Conservation (phyloP, 805 yeast genomes). For the Hanseniaspora singularis region DNA sequence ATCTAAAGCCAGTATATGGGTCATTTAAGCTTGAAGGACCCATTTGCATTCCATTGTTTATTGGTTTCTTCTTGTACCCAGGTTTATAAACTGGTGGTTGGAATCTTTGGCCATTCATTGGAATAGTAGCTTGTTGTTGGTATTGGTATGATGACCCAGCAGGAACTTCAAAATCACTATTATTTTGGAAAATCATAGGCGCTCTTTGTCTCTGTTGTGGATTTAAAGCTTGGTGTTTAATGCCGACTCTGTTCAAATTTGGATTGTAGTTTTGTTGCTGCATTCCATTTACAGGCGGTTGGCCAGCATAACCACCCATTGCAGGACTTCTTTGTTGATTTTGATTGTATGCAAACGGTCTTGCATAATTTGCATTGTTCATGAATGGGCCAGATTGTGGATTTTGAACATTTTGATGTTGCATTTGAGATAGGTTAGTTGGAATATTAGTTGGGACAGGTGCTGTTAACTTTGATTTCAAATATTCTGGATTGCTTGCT, state of each 20-base stretch:
- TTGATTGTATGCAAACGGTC: neutral
- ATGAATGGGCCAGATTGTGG: neutral
- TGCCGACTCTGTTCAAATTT: conserved; percentile 4
- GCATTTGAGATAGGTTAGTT: conserved; percentile 15
- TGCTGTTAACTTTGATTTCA: conserved; percentile 17
- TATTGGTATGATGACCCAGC: conserved; percentile 9
- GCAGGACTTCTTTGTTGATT: conserved; percentile 9
- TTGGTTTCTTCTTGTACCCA: conserved; percentile 31
- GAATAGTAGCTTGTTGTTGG: conserved; percentile 10
- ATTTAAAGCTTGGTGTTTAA: conserved; percentile 6
- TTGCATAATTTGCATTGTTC: neutral
- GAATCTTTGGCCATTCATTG: conserved; percentile 8
- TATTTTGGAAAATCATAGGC: conserved; percentile 35
- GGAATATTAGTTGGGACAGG: conserved; percentile 10
- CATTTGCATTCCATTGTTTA: conserved; percentile 21
- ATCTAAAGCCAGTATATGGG: conserved; percentile 12
- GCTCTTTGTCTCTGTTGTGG: conserved; percentile 20
- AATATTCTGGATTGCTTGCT: conserved; percentile 52
- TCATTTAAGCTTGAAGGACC: conserved; percentile 7
- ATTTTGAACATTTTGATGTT: conserved; percentile 16
- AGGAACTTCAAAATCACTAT: conserved; percentile 36
- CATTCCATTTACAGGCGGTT: conserved; percentile 7
- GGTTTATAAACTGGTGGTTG: conserved; percentile 26
- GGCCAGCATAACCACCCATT: conserved; percentile 16
- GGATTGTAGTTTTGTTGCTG: neutral